These are phyloP conservation scores for Penicillium fimorum DNA, from an alignment of 495 filamentous ascomycete species.

Conservation along the genomic window DNA sequence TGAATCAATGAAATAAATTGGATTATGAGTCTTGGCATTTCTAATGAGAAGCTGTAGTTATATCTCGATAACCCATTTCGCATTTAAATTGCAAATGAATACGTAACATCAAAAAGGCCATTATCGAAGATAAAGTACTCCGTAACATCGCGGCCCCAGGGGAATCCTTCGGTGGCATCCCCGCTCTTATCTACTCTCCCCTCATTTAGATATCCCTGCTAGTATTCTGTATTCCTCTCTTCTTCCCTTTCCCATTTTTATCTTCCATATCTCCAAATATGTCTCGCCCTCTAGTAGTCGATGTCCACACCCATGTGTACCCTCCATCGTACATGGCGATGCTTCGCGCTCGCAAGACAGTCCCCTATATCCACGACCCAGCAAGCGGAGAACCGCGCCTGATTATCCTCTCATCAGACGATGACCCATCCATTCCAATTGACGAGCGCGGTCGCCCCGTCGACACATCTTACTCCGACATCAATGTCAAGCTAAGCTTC, in stretches of 20 bases:
- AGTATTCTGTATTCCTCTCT: too few species aligned
- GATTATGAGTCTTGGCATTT: background rate
- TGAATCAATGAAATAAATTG: background rate
- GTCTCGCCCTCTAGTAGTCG: slow-evolving; percentile 57
- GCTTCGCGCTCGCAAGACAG: slow-evolving; percentile 68
- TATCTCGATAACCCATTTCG: background rate
- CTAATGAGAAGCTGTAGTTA: background rate
- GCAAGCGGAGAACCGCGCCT: slow-evolving; percentile 59
- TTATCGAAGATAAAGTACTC: background rate
- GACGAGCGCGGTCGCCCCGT: slow-evolving; percentile 65
- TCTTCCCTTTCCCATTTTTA: too few species aligned
- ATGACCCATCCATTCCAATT: slow-evolving; percentile 53
- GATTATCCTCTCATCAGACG: slow-evolving; percentile 70
- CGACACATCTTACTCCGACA: slow-evolving; percentile 70
- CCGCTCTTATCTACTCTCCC: slow-evolving; percentile 22
- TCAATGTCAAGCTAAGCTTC: slow-evolving; percentile 73
- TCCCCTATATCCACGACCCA: slow-evolving; percentile 78
- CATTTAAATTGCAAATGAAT: background rate
- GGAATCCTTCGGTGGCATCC: background rate
- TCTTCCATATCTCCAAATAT: slow-evolving; percentile 18
- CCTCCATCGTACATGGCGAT: slow-evolving; percentile 79
- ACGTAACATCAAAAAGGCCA: background rate
- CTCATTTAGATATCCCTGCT: slow-evolving; percentile 3
- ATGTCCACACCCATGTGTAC: slow-evolving; percentile 96
- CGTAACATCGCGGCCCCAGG: background rate